phyloP scores from a whole-genome alignment of 2,329 filamentous ascomycete genomes.

The Venturia oleaginea region DNA sequence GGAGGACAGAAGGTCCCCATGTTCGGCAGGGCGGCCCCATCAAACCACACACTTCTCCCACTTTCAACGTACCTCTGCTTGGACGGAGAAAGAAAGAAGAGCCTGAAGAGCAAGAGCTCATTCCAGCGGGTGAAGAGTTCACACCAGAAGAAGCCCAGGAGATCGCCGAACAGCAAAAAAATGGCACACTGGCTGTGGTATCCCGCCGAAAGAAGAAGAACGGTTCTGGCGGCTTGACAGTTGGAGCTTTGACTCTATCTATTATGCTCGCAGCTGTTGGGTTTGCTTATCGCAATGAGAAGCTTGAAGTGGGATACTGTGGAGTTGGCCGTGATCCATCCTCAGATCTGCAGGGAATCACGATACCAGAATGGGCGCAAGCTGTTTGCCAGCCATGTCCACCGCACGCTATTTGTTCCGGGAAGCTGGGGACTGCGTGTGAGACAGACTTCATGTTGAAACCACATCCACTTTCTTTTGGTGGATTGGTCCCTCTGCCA shows the following conservation, averaged over 20 bases:
- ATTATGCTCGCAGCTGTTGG: slow-evolving; percentile 64
- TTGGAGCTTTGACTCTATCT: slow-evolving; percentile 61
- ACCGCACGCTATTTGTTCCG: slow-evolving; percentile 78
- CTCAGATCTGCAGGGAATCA: slow-evolving; percentile 48
- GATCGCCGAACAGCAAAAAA: slow-evolving; percentile 42
- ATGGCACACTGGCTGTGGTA: background rate
- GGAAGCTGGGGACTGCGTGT: slow-evolving; percentile 67
- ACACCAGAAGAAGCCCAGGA: slow-evolving; percentile 83
- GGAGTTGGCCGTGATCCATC: slow-evolving; percentile 59
- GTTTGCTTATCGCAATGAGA: slow-evolving; percentile 86
- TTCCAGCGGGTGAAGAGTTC: slow-evolving; percentile 70
- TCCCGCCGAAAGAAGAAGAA: slow-evolving; percentile 29
- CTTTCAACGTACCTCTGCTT: slow-evolving; percentile 49
- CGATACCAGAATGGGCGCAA: slow-evolving; percentile 64
- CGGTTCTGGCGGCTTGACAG: slow-evolving; percentile 44
- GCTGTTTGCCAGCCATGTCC: slow-evolving; percentile 82
- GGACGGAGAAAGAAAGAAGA: slow-evolving; percentile 33
- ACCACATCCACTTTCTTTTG: slow-evolving; percentile 72
- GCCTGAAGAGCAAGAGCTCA: slow-evolving; percentile 14
- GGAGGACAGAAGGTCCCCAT: slow-evolving; percentile 34
- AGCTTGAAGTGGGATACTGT: slow-evolving; percentile 95
- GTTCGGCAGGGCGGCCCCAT: slow-evolving; percentile 43
- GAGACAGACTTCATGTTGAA: slow-evolving; percentile 81
- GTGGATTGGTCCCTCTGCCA: slow-evolving; percentile 72
- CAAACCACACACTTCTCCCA: slow-evolving; percentile 48